phyloP scores from a whole-genome alignment of 352 stramenopile genomes.

The Pseudoperonospora humuli region DNA sequence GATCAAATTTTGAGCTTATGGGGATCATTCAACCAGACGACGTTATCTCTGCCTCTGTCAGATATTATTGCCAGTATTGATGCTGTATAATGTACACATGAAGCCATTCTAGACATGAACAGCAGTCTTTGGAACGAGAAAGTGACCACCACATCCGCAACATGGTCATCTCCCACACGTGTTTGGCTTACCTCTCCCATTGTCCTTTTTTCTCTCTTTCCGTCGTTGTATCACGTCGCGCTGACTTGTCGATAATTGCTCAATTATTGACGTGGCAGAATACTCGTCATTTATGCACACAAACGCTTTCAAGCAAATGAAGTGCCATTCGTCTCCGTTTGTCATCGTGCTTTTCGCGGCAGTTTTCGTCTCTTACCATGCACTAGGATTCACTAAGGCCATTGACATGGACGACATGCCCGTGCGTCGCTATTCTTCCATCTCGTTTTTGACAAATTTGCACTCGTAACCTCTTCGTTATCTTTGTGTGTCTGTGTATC shows the following conservation, averaged over 20 bases:
- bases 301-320: conserved; percentile 3
- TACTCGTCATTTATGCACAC: background rate
- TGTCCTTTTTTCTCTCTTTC: too few species aligned
- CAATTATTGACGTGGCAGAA: background rate
- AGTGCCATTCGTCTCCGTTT: background rate
- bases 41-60: too few species aligned
- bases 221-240: too few species aligned
- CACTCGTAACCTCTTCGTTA: background rate
- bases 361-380: conserved; percentile 1
- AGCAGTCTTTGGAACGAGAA: too few species aligned
- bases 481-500: background rate
- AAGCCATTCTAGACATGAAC: too few species aligned
- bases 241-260: background rate
- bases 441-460: background rate
- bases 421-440: conserved; percentile 16
- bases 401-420: conserved; percentile 57
- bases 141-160: too few species aligned
- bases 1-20: too few species aligned
- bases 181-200: too few species aligned
- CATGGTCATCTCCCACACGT: too few species aligned
- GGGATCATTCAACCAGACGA: too few species aligned
- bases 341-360: conserved; percentile 11
- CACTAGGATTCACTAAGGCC: background rate
- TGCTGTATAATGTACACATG: too few species aligned
- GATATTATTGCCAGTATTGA: too few species aligned